Evolutionary conservation across 1,284 basidiomycete species (phyloP).

Genomic region (Crepidotus sp.): DNA sequence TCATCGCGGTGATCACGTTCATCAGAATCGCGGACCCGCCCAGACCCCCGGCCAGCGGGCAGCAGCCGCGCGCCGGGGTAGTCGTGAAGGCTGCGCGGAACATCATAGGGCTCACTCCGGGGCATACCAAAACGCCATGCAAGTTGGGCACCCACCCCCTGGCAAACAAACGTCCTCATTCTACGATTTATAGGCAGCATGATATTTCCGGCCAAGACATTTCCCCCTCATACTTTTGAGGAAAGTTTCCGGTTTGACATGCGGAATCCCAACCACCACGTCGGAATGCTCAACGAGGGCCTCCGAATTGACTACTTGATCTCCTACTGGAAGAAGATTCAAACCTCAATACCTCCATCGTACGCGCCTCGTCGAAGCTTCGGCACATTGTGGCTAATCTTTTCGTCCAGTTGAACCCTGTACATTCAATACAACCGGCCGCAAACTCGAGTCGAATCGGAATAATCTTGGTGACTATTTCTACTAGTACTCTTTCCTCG

Average conservation of each 20-base stretch:
- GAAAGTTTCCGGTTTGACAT: not conserved
- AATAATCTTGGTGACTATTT: not conserved
- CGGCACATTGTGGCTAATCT: not conserved
- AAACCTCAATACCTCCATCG: not conserved
- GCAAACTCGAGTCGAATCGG: not conserved
- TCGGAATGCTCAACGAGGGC: not conserved
- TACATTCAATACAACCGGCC: not conserved
- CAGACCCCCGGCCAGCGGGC: not conserved
- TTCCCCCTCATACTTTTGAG: not conserved
- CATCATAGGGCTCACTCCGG: not conserved
- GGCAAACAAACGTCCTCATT: not conserved
- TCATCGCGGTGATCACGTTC: not conserved
- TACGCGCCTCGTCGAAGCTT: not conserved
- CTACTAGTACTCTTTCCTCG: not conserved
- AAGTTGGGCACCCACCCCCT: not conserved
- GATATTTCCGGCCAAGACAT: not conserved
- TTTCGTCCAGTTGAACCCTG: not conserved
- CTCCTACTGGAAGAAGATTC: slow-evolving; percentile 11
- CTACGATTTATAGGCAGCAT: not conserved
- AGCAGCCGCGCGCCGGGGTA: not conserved
- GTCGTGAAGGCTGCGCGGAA: not conserved
- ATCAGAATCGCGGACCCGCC: not conserved
- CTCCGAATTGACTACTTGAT: slow-evolving; percentile 6
- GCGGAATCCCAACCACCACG: slow-evolving; percentile 3
- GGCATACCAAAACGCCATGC: not conserved